Evolutionary conservation across 2,329 filamentous ascomycete genomes (phyloP).

Genomic region (Aspergillus eucalypticola): DNA sequence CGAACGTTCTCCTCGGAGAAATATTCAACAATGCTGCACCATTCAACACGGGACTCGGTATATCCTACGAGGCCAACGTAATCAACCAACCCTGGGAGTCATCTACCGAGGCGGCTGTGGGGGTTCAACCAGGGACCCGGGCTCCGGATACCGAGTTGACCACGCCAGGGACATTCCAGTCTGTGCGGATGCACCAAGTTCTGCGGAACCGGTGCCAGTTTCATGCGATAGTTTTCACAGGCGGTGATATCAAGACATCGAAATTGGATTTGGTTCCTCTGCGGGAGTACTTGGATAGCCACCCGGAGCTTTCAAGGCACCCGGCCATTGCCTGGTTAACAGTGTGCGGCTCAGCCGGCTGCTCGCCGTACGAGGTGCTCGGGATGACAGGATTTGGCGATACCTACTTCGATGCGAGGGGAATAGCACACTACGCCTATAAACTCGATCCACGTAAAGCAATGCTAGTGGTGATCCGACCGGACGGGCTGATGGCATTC

Average conservation of each 20-base stretch:
- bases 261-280: not conserved
- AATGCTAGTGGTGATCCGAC: conserved; percentile 5
- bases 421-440: not conserved
- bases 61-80: conserved; percentile 6
- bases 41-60: conserved; percentile 12
- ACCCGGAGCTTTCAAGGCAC: not conserved
- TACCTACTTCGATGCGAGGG: conserved; percentile 1
- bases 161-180: conserved; percentile 5
- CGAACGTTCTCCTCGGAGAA: conserved; percentile 9
- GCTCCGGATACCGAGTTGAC: conserved; percentile 7
- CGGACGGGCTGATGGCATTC: conserved; percentile 7
- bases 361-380: conserved; percentile 9
- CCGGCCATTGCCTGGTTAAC: conserved; percentile 7
- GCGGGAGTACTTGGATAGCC: not conserved
- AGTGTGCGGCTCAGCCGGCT: not conserved
- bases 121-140: conserved; percentile 2
- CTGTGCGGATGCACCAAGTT: conserved; percentile 5
- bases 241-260: not conserved
- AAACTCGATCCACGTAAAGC: not conserved
- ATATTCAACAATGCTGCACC: conserved; percentile 8
- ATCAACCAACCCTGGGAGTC: not conserved
- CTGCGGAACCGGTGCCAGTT: conserved; percentile 3
- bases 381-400: conserved; percentile 4
- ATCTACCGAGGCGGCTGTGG: not conserved
- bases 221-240: not conserved